Evolutionary conservation across 257 asterid species (phyloP), one percentile per base, ranked within the genome.

Genomic region (Eustoma russellianum): DNA sequence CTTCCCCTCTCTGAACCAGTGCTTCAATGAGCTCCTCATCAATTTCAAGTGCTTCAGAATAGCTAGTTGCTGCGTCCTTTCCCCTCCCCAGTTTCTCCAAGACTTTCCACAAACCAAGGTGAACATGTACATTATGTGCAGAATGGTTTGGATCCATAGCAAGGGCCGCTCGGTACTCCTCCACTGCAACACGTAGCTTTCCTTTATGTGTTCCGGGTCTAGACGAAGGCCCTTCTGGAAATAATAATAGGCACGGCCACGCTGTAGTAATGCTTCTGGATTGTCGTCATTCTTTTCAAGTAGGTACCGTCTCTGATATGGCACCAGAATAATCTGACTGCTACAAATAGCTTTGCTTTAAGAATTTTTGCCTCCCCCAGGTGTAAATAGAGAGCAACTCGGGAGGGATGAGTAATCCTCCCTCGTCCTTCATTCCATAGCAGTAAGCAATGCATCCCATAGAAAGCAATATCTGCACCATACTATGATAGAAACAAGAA

Each of bases 171-270:
- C 56, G 70, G 64, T 79, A 89, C 50, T 89, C 95, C 77, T 89
- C 97, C 48, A 79, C 94, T 1, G 95, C 80, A 50, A 89, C 56
- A 17, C 95, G 93, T 49, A 89, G 86, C 75, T 89, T 89, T 81
- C 86, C 79, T 89, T 89, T 77, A 89, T 62, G 8, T 89, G 96
- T 77, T 89, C 97, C 15, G 95, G 97, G 68, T 89, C 96, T 50
- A 77, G 73, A n/a, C 94, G 97, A 56, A 89, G 97, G 66, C 95
- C 97, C 69, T 78, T 86, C 71, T 86, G 97, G 70, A 83, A 89
- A 73, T 89, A 89, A 71, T 83, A 86, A 70, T 89, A 89, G 47
- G 95, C 94, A 66, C 93, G 91, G 11, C 97, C 97, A 58, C 95
- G 94, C 62, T 83, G 77, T 33, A 89, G 81, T 74, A 89, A 78